Evolutionary conservation across 371 early-diverging fungal species (phyloP).

Genomic region (Enterocytospora artemiae): DNA sequence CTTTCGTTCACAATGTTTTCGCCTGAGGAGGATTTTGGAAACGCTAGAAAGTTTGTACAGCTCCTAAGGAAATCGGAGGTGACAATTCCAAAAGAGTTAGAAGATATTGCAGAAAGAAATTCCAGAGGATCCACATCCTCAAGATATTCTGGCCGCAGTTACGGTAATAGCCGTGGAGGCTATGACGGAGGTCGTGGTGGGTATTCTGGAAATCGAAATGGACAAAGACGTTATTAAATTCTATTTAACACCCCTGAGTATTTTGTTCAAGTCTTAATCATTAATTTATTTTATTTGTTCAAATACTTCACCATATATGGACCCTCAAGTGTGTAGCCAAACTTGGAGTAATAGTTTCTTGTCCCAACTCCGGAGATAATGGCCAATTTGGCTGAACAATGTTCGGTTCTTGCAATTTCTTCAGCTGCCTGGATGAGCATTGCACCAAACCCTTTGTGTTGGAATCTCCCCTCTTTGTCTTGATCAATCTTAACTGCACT

Average conservation of each 20-base stretch:
- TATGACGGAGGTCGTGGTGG: conserved; percentile 12
- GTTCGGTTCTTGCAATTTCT: conserved; percentile 91
- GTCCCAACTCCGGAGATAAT: conserved; percentile 96
- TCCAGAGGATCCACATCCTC: conserved; percentile 21
- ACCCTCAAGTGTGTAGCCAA: conserved; percentile 89
- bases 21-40: conserved; percentile 67
- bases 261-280: not conserved
- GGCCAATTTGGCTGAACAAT: conserved; percentile 79
- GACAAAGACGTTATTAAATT: conserved; percentile 8
- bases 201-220: conserved; percentile 1
- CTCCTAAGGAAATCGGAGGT: conserved; percentile 86
- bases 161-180: no score
- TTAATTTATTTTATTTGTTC: not conserved
- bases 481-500: conserved; percentile 86
- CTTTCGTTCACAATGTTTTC: conserved; percentile 89
- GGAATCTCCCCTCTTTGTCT: conserved; percentile 88
- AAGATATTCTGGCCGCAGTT: no score
- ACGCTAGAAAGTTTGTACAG: conserved; percentile 73
- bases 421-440: conserved; percentile 97
- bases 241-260: conserved; percentile 21
- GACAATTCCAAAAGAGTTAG: conserved; percentile 70
- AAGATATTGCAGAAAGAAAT: conserved; percentile 61
- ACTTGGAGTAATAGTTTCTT: conserved; percentile 89
- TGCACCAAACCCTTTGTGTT: conserved; percentile 97
- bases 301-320: conserved; percentile 59